Base-by-base conservation (phyloP, 306 rosid species). In the Cotoneaster glaucophyllus region DNA sequence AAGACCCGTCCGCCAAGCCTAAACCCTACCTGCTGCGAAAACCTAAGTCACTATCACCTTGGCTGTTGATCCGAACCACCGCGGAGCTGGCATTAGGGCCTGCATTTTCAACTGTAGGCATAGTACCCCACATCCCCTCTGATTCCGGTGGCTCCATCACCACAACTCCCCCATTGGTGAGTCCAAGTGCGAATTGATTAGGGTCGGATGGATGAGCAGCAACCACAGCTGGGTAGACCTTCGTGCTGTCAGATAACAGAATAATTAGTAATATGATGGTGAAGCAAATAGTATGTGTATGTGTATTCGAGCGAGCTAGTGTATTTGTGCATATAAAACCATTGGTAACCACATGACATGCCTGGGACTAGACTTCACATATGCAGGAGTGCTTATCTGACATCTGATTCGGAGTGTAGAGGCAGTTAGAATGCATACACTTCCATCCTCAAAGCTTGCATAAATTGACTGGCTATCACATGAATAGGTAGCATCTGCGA, bases 401-500 rank as follows among this genome's bases (percentile, higher is more conserved):
- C 75, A 78, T 24, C 45, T 67, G 34, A 70, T 74, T 22, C 39
- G 22, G 19, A 84, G 79, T 22, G 48, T 76, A 4, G 5, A 64
- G 68, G 82, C 71, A 69, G 72, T 63, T 19, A 80, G 74, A 69
- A 87, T 63, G 44, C 34, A 62, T 12, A 84, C 34, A 70, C n/a
- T 67, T 74, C 81, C 85, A 68, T 84, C 82, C 19, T 32, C 74
- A 69, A 77, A 80, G 77, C 79, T 68, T 11, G 81, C 85, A 80
- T 70, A 84, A 45, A 87, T 72, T 10, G 52, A 61, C 44, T 34
- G 26, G 66, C 85, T 73, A 78, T 84, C 86, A 11, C 80, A 82
- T 53, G 88, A 84, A 76, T 65, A 82, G 21, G 80, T 65, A 48
- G 85, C 90, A 45, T 80, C 80, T 37, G 77, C 37, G 73, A 87